Conservation (phyloP, 2,329 filamentous ascomycete species). For the Endothia cerciana region DNA sequence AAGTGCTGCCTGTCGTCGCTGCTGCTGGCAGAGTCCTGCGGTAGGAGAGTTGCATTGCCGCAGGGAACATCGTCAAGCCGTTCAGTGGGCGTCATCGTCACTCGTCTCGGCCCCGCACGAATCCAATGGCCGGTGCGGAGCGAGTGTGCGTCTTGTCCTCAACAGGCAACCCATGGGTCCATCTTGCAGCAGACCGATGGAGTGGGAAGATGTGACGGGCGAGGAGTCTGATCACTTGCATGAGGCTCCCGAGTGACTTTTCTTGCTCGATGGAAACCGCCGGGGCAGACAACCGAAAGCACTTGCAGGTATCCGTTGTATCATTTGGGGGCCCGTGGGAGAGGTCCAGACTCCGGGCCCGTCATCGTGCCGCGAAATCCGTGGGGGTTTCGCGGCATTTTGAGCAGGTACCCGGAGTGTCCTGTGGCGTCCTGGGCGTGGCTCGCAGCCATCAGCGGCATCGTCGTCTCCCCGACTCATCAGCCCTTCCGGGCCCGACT, state of each 20-base stretch:
- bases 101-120: constrained; percentile 8
- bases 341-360: constrained; percentile 1
- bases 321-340: not conserved
- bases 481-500: no score
- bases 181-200: constrained; percentile 15
- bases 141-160: not conserved
- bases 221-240: constrained; percentile 15
- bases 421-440: not conserved
- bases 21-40: not conserved
- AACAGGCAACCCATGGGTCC: constrained; percentile 20
- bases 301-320: constrained; percentile 4
- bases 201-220: constrained; percentile 16
- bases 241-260: not conserved
- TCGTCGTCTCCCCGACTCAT: not conserved
- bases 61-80: constrained; percentile 12
- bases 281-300: not conserved
- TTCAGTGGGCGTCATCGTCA: not conserved
- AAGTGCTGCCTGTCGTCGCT: constrained; percentile 3
- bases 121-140: constrained; percentile 1
- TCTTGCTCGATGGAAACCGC: not conserved
- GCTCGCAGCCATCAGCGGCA: not conserved
- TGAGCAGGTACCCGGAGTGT: constrained; percentile 10
- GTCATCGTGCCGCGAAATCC: constrained; percentile 11
- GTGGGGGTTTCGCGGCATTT: constrained; percentile 24
- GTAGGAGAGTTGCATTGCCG: constrained; percentile 13